Evolutionary conservation across 345 rosid genomes (phyloP), one percentile per base, ranked within the genome.

Genomic region (Triadica sebifera): DNA sequence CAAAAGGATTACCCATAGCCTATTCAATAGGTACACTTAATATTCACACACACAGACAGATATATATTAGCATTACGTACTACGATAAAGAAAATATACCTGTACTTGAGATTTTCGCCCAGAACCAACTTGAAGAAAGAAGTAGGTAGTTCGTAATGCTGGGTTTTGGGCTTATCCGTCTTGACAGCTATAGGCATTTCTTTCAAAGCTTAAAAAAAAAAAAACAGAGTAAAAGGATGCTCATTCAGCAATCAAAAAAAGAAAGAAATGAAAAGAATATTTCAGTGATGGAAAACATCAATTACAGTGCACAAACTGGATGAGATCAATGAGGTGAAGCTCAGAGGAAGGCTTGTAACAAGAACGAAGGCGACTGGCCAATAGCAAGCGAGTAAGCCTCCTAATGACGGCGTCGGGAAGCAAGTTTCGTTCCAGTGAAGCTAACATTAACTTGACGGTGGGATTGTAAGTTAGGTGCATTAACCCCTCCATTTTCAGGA

Each of bases 41-140:
- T n/a, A 8, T 53, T 16, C n/a, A 16, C 58, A n/a, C 8, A 55
- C 20, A 19, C 5, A 17, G 1, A 5, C 57, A 52, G 1, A 3
- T 2, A 20, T n/a, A 56, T 56, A 56, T n/a, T 11, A 56, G 16
- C 8, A n/a, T 41, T 41, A 53, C 39, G 22, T 6, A 16, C 25
- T 61, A 37, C 39, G 55, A 12, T 19, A 8, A 34, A 55, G 1
- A 39, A 19, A 12, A 38, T 19, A 6, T 65, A 88, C 93, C 96
- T 88, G 87, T 90, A 94, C 74, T 94, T 94, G 66, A 89, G 82
- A 74, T 88, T 79, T 71, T 84, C 82, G 46, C 97, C 97, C 3
- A 92, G 92, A 56, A 89, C 95, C 73, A 94, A 83, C 73, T 90
- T 81, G 88, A 90, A 94, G 87, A 94, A 94, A 61, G 94, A 86